Evolutionary conservation across 306 rosid species (phyloP), one percentile per base, ranked within the genome.

Genomic region (Castanea sativa): DNA sequence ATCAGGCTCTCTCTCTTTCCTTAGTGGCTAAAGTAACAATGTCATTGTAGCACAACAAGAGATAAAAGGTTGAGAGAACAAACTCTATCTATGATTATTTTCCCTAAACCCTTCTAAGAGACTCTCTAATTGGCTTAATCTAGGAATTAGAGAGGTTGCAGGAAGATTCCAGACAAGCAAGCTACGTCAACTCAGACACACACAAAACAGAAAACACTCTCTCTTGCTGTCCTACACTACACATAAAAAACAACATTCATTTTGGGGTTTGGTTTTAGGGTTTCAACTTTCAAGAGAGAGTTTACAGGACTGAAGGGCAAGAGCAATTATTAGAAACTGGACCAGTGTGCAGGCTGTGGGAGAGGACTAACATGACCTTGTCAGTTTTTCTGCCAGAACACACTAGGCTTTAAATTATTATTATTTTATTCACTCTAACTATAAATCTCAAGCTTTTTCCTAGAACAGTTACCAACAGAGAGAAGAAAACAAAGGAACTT

Each of bases 351-450:
- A 87, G 91, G 87, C 61, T 79, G 83, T 83, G 86, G 76, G 77
- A 89, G 94, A 89, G 86, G 81, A 92, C 94, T 81, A 92, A 89
- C 94, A 88, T 89, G 92, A 71, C 80, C 69, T 84, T 94, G 97
- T 94, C 97, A 88, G 94, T 85, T 85, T 88, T 92, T 88, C 90
- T 84, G 67, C 80, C 71, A 79, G 76, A 57, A 80, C 73, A 49
- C 69, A 23, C 78, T 41, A 41, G 45, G 45, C 45, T 71, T 32
- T 32, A 32, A 32, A 32, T 32, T 4, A 0, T 4, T n/a, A n/a
- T 32, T 0, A 4, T 35, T 35, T 35, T 35, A 35, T 35, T 35
- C 41, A 35, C 8, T 35, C 41, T 35, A 35, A 35, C 41, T 35
- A 5, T 35, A 35, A 35, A 35, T 35, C 41, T 35, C 41, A 35